Percentiles rank a stretch among this genome's conserved stretches.
phyloP scores from a whole-genome alignment of 169 alveolate species.

The Miamiensis avidus region DNA sequence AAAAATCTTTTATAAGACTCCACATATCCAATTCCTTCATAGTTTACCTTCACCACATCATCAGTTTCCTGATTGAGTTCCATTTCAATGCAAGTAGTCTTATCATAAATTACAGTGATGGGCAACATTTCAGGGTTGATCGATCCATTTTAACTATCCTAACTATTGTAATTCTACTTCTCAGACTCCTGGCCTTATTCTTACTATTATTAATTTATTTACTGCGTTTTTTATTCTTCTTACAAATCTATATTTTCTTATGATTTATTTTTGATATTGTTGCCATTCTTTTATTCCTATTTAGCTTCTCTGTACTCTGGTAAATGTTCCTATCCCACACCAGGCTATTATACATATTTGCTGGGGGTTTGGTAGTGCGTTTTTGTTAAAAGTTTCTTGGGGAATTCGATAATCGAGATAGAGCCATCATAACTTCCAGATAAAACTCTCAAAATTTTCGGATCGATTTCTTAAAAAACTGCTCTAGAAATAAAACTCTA shows the following conservation, averaged over 20 bases:
- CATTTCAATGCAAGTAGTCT: no score
- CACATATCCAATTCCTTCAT: not conserved
- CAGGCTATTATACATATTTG: not conserved
- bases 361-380: not conserved
- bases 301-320: not conserved
- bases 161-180: not conserved
- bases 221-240: not conserved
- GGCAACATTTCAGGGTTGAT: no score
- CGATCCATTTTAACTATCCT: no score
- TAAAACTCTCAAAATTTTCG: not conserved
- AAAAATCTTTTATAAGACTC: not conserved
- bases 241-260: no score
- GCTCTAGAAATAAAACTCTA: conserved; percentile 44
- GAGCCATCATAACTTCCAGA: not conserved
- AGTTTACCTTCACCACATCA: not conserved
- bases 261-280: no score
- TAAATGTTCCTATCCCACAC: not conserved
- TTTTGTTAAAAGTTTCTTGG: not conserved
- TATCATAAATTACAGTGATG: no score
- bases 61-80: not conserved
- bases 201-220: no score
- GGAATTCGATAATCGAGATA: not conserved
- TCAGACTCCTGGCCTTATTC: not conserved
- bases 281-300: not conserved
- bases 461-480: not conserved